phyloP scores from a whole-genome alignment of 495 filamentous ascomycete species.

The Penicillium nucicola region DNA sequence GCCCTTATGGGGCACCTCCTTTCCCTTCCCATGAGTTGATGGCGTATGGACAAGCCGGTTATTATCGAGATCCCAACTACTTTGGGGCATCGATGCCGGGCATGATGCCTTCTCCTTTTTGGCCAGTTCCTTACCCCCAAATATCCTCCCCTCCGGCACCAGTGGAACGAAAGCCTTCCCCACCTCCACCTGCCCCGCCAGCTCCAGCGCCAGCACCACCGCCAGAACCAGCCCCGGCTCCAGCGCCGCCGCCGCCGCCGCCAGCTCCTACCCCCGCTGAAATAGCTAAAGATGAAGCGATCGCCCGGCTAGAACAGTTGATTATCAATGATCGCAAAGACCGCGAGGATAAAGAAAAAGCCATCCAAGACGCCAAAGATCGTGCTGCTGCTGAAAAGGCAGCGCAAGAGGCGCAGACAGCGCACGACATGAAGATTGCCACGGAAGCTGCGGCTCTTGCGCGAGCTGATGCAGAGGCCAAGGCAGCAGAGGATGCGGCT shows the following conservation, averaged over 20 bases:
- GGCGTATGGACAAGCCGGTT: constrained; percentile 40
- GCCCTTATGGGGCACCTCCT: constrained; percentile 36
- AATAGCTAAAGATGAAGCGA: constrained; percentile 47
- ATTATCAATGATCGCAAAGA: constrained; percentile 49
- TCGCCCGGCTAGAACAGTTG: constrained; percentile 49
- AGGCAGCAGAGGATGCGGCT: constrained; percentile 21
- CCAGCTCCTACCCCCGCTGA: constrained; percentile 23
- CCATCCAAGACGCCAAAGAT: constrained; percentile 31
- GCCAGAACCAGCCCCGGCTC: constrained; percentile 5
- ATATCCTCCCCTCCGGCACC: constrained; percentile 32
- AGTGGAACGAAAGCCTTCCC: constrained; percentile 21
- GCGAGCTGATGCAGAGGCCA: constrained; percentile 35
- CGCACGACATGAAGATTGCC: constrained; percentile 40
- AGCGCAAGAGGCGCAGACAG: constrained; percentile 47
- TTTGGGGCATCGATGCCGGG: constrained; percentile 31
- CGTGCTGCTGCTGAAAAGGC: constrained; percentile 52
- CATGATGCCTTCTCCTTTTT: constrained; percentile 37
- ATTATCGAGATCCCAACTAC: constrained; percentile 44
- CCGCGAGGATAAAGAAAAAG: constrained; percentile 43
- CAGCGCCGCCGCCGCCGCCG: constrained; percentile 10
- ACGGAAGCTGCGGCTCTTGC: constrained; percentile 40
- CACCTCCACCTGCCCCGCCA: constrained; percentile 14
- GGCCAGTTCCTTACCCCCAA: constrained; percentile 28
- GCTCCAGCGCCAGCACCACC: constrained; percentile 9
- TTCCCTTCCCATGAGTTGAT: constrained; percentile 46